Evolutionary conservation across 805 yeast species (phyloP), one percentile per base, ranked within the genome.

Genomic region (Cyberlindnera bimundalis): DNA sequence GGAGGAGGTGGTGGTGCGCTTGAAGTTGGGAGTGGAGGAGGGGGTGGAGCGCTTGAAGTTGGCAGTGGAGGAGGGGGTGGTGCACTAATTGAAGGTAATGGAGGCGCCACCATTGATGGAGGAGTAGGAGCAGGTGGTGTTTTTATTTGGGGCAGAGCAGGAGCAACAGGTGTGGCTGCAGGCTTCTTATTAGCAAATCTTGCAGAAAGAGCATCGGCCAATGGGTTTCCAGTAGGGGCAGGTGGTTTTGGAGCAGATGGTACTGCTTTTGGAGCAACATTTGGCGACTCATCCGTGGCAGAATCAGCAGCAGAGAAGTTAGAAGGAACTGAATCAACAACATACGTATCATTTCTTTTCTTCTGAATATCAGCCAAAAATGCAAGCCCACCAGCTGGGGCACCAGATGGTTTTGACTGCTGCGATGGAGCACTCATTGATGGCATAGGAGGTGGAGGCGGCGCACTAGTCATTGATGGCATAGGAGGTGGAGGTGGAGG

Each of bases 351-450:
- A 46, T 72, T 68, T 56, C 83, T 65, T 54, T 73, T 75, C 29
- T 72, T 68, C 45, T 77, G 76, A 35, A 79, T 78, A 43, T 78
- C 76, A 1, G 78, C 78, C 35, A 78, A 64, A 50, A 79, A 78
- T 6, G 85, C 84, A 18, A 78, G 55, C 1, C 76, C 77, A 23
- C 61, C 63, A 12, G 59, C 48, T 20, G 64, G 51, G 18, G 61
- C 46, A 2, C 41, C 29, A 11, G 58, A 27, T n/a, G 58, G 47
- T 18, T 52, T 48, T 21, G 43, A 33, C 18, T 52, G 11, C 6
- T 26, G 26, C 3, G 39, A 23, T 12, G 55, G 46, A 5, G 45
- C 34, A n/a, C 21, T 23, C 16, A 37, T 16, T 6, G 50, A 37
- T 6, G 58, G 62, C 25, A 48, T 33, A 27, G 70, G 50, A 8